phyloP scores from a whole-genome alignment of 2,329 filamentous ascomycete species.

The Oidium heveae region DNA sequence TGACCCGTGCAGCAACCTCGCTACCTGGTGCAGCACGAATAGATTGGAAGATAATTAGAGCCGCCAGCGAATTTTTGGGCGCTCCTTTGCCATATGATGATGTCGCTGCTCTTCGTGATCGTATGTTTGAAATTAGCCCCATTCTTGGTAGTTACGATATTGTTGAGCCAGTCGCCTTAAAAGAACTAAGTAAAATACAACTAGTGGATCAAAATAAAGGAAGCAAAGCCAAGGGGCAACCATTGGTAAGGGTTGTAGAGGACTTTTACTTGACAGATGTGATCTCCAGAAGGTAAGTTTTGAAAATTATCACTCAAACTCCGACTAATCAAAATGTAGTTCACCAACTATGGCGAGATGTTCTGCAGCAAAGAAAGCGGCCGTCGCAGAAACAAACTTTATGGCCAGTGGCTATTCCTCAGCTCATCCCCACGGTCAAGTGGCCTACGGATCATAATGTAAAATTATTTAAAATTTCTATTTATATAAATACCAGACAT shows the following conservation, averaged over 20 bases:
- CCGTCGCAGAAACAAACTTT: conserved; percentile 54
- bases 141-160: conserved; percentile 75
- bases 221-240: conserved; percentile 39
- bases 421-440: conserved; percentile 11
- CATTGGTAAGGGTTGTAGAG: conserved; percentile 66
- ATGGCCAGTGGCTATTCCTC: conserved; percentile 39
- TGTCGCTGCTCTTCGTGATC: conserved; percentile 64
- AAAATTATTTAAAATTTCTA: conserved; percentile 10
- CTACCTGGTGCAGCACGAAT: conserved; percentile 75
- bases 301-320: neutral
- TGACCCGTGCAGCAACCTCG: conserved; percentile 72
- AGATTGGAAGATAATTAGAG: conserved; percentile 98
- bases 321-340: conserved; percentile 20
- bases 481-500: conserved; percentile 4
- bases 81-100: conserved; percentile 80
- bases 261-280: conserved; percentile 98
- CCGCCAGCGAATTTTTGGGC: conserved; percentile 73
- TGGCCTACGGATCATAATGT: conserved; percentile 12
- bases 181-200: conserved; percentile 69
- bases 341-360: conserved; percentile 97
- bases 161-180: conserved; percentile 55
- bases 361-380: conserved; percentile 70
- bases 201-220: conserved; percentile 94
- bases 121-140: conserved; percentile 87
- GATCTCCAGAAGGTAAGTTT: conserved; percentile 70